Evolutionary conservation across 2,329 filamentous ascomycete genomes (phyloP).

Genomic region (Cytospora piceae): DNA sequence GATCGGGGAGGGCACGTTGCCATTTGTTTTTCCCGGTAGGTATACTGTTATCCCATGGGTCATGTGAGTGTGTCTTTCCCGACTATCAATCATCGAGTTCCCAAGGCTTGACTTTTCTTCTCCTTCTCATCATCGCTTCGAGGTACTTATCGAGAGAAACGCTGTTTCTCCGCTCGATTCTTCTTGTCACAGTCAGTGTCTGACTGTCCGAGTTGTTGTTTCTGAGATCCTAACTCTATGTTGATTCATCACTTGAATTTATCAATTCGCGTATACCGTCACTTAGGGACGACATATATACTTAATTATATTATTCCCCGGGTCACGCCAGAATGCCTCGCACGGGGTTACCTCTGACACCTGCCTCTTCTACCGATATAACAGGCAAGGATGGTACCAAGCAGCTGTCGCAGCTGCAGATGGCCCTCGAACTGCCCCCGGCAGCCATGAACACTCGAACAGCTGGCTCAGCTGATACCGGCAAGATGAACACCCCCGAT

Average conservation of each 20-base stretch:
- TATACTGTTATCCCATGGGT: not conserved
- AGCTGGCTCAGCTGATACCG: conserved; percentile 34
- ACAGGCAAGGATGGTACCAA: conserved; percentile 69
- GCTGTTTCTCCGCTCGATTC: conserved; percentile 6
- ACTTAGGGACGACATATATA: not conserved
- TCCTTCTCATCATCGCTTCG: not conserved
- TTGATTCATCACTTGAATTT: not conserved
- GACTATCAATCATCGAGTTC: not conserved
- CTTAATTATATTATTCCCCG: not conserved
- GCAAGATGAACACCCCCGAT: conserved; percentile 22
- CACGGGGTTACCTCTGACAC: conserved; percentile 71
- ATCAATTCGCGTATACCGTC: no score
- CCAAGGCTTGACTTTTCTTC: not conserved
- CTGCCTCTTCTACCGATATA: conserved; percentile 80
- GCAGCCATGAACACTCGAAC: conserved; percentile 65
- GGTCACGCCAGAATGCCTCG: conserved; percentile 63
- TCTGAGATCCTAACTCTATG: not conserved
- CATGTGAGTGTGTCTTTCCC: not conserved
- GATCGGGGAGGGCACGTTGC: not conserved
- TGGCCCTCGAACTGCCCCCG: conserved; percentile 75
- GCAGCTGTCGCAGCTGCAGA: conserved; percentile 64
- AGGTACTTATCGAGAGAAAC: conserved; percentile 2
- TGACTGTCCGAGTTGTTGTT: not conserved
- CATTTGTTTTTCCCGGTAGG: not conserved
- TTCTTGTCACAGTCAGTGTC: conserved; percentile 1